A percentile compares a stretch with the other conserved stretches of the same genome.
phyloP scores from a whole-genome alignment of 2,329 filamentous ascomycete species.

The Pezicula carpinea region DNA sequence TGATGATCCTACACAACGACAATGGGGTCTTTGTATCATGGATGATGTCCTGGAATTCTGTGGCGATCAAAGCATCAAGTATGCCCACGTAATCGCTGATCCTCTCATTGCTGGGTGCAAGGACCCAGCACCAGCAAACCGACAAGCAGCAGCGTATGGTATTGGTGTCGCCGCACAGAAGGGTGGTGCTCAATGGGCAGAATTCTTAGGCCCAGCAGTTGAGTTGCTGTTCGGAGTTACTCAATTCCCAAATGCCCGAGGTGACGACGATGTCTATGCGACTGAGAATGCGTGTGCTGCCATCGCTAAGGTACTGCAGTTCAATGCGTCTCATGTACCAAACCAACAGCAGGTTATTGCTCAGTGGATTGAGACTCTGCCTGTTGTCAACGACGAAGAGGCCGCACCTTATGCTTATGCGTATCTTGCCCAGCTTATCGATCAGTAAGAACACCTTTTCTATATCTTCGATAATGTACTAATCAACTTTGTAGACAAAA shows the following conservation, averaged over 20 bases:
- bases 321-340: constrained; percentile 70
- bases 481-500: constrained; percentile 61
- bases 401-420: constrained; percentile 94
- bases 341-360: constrained; percentile 71
- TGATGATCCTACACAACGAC: constrained; percentile 80
- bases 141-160: constrained; percentile 93
- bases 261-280: constrained; percentile 91
- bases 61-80: constrained; percentile 80
- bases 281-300: constrained; percentile 96
- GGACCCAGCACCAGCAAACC: constrained; percentile 82
- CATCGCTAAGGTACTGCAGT: constrained; percentile 95
- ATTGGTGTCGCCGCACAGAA: constrained; percentile 94
- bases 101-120: constrained; percentile 83
- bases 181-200: constrained; percentile 80
- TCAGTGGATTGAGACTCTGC: constrained; percentile 89
- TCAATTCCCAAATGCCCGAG: constrained; percentile 73
- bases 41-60: constrained; percentile 98
- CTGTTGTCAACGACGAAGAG: constrained; percentile 92
- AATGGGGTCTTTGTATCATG: constrained; percentile 99
- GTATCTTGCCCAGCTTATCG: constrained; percentile 86
- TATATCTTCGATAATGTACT: not conserved
- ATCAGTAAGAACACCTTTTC: constrained; percentile 73
- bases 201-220: constrained; percentile 77
- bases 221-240: constrained; percentile 82
- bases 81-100: constrained; percentile 79